Evolutionary conservation across 352 stramenopile species (phyloP), one percentile per base, ranked within the genome.

Genomic region (Blastocystis hominis): DNA sequence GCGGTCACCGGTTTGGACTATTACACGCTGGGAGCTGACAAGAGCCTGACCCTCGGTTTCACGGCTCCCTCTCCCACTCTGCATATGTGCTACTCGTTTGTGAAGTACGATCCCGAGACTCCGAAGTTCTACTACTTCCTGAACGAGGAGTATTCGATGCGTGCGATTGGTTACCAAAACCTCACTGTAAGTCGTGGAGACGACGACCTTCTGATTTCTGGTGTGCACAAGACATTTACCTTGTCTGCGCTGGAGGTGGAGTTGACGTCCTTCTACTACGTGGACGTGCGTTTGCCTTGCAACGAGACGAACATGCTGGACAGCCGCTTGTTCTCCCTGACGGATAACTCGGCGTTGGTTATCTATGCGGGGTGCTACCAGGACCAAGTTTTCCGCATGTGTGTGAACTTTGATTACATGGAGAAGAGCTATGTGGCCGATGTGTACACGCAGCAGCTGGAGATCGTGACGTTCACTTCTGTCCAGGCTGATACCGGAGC

Each of bases 161-260:
- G n/a, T 46, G 72, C 55, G 36, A 20, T 84, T 2, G 72, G 72
- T 68, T 44, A 66, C 15, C 47, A 84, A 30, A 68, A 69, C 24
- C 50, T 84, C 36, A 84, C 72, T 34, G 72, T 84, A 30, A 84
- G 46, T 64, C 72, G 72, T 64, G 72, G 72, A 63, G 72, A 84
- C 36, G 17, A 34, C 7, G 10, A 64, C 30, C 34, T 84, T 6
- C 36, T 84, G 50, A 68, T 84, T 17, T 84, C 72, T 13, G 72
- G 72, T 46, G 72, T 84, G 6, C 72, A 84, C 50, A 84, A 84
- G 55, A n/a, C 50, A 9, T 84, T 84, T 46, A 30, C 30, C 3
- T 7, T 84, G 55, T 24, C 53, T 1, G 72, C 50, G n/a, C 3
- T 68, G 46, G 50, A 68, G 17, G 50, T 84, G 40, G n/a, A 10